Percentiles rank a stretch among this genome's conserved stretches.
These are phyloP conservation scores for Lagenidium sp. DNA, from an alignment of 352 stramenopile species.

Conservation along the genomic window DNA sequence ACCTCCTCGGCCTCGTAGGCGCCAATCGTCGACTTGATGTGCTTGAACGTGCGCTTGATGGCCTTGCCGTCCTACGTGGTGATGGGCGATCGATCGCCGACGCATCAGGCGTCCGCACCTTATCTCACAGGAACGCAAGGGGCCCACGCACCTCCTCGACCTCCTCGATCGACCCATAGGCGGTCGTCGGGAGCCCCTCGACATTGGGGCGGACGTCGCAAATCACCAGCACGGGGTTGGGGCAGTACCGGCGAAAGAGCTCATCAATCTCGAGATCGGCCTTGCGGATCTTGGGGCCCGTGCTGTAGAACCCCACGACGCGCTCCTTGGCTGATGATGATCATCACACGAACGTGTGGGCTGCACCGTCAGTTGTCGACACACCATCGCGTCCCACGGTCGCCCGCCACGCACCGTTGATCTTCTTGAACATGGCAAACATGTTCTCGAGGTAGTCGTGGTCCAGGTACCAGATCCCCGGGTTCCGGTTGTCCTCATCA, in stretches of 20 bases:
- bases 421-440: slow-evolving; percentile 94
- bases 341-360: background rate
- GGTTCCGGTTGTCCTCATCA: slow-evolving; percentile 97
- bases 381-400: too few species aligned
- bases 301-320: slow-evolving; percentile 99
- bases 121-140: too few species aligned
- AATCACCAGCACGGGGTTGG: slow-evolving; percentile 97
- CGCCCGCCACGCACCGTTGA: slow-evolving; percentile 81
- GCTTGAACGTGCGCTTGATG: slow-evolving; percentile 97
- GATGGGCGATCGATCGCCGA: too few species aligned
- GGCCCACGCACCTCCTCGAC: slow-evolving; percentile 84
- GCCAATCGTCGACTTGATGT: slow-evolving; percentile 95
- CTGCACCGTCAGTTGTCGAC: background rate
- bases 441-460: slow-evolving; percentile 99
- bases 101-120: too few species aligned
- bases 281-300: slow-evolving; percentile 94
- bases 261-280: slow-evolving; percentile 94
- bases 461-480: slow-evolving; percentile 98
- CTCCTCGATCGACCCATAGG: slow-evolving; percentile 97
- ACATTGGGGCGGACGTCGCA: slow-evolving; percentile 96
- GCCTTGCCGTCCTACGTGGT: slow-evolving; percentile 88
- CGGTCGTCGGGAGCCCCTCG: slow-evolving; percentile 94
- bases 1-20: slow-evolving; percentile 95
- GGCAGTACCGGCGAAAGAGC: slow-evolving; percentile 92
- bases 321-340: slow-evolving; percentile 88